Conservation (phyloP, 306 rosid genomes). For the Dryas drummondii region DNA sequence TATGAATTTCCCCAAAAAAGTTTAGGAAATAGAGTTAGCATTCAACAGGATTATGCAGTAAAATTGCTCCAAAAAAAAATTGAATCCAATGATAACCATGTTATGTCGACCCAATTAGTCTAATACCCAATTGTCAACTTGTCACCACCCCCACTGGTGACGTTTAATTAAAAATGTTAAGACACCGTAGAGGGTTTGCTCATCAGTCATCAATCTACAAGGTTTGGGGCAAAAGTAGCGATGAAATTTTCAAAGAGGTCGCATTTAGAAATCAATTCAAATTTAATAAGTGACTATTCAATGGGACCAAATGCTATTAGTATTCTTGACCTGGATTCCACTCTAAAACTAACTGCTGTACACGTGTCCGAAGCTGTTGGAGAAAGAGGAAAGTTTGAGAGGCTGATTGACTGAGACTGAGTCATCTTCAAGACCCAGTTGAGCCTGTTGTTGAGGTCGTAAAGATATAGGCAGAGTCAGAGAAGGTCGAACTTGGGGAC, state of each 20-base stretch:
- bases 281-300: not conserved
- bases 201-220: not conserved
- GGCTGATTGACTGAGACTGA: not conserved
- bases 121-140: too few relatives aligned
- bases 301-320: not conserved
- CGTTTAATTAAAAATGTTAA: not conserved
- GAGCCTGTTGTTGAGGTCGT: not conserved
- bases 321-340: not conserved
- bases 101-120: too few relatives aligned
- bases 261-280: not conserved
- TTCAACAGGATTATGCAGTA: too few relatives aligned
- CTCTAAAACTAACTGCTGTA: not conserved
- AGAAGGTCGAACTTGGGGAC: slow-evolving; percentile 9
- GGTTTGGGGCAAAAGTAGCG: not conserved
- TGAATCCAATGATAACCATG: too few relatives aligned
- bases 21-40: too few relatives aligned
- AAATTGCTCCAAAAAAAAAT: too few relatives aligned
- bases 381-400: not conserved
- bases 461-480: too few relatives aligned
- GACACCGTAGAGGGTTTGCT: not conserved
- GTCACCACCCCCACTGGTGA: too few relatives aligned
- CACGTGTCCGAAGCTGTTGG: not conserved
- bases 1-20: too few relatives aligned
- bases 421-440: not conserved
- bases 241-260: not conserved